Evolutionary conservation across 805 yeast genomes (phyloP).

Genomic region (Dipodascus albidus): DNA sequence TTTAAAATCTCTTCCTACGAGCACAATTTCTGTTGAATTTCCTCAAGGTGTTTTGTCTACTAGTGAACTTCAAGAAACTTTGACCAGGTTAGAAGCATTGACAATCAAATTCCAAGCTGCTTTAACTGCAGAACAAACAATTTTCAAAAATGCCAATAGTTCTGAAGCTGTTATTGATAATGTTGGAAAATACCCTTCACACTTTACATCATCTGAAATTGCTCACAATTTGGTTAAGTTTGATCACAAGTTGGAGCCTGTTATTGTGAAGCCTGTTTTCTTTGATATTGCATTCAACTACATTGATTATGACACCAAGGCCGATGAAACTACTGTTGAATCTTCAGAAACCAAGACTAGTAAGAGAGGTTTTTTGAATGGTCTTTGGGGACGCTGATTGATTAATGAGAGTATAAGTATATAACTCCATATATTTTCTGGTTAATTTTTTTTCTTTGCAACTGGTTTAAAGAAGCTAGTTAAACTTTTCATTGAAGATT

Average conservation of each 20-base stretch:
- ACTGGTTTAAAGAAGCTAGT: conserved; percentile 24
- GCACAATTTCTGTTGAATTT: conserved; percentile 3
- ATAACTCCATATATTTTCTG: no score
- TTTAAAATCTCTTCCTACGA: conserved; percentile 3
- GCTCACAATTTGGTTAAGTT: conserved; percentile 23
- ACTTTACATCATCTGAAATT: conserved; percentile 18
- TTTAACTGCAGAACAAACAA: not conserved
- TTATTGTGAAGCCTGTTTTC: conserved; percentile 75
- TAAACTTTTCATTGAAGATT: conserved; percentile 19
- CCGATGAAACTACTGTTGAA: not conserved
- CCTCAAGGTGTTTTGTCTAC: conserved; percentile 6
- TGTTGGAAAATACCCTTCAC: conserved; percentile 29
- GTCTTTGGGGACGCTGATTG: conserved; percentile 11
- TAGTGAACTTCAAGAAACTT: conserved; percentile 5
- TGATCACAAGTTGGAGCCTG: conserved; percentile 38
- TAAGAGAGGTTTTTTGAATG: conserved; percentile 62
- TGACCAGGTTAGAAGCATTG: not conserved
- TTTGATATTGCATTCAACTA: conserved; percentile 87
- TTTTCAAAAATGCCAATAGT: conserved; percentile 2
- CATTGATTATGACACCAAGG: conserved; percentile 33
- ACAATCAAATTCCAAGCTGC: not conserved
- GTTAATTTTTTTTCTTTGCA: not conserved
- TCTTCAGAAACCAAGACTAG: conserved; percentile 20
- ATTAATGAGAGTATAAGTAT: not conserved
- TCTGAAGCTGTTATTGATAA: conserved; percentile 34